Percentiles rank a stretch among this genome's conserved stretches.
phyloP scores from a whole-genome alignment of 2,329 filamentous ascomycete species.

The Exophiala sp. region DNA sequence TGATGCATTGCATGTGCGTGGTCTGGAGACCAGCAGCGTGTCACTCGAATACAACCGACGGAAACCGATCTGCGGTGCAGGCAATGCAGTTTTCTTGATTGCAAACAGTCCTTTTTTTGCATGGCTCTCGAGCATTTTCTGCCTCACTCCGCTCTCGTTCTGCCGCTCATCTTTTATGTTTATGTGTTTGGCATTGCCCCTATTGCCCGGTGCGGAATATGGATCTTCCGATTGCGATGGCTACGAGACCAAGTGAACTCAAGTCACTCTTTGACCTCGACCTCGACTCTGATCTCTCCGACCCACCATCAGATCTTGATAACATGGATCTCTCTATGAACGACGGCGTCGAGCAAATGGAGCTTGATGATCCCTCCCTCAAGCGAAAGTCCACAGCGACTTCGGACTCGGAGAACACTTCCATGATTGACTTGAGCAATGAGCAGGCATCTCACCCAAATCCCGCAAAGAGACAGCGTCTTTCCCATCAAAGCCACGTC shows the following conservation, averaged over 20 bases:
- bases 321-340: slow-evolving; percentile 4
- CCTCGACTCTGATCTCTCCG: slow-evolving; percentile 18
- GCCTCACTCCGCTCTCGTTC: neutral
- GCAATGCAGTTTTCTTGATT: neutral
- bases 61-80: neutral
- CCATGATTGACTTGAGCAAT: too few species aligned
- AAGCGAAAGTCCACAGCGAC: slow-evolving; percentile 4
- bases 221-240: neutral
- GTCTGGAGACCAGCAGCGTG: neutral
- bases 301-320: slow-evolving; percentile 17
- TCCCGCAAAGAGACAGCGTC: neutral
- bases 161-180: neutral
- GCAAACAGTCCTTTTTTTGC: too few species aligned
- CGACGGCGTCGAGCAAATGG: neutral
- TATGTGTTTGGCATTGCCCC: neutral
- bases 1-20: neutral
- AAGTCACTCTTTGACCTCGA: slow-evolving; percentile 8
- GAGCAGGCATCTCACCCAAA: too few species aligned
- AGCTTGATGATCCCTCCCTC: neutral
- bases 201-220: neutral
- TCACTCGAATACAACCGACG: neutral
- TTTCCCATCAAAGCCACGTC: neutral
- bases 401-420: neutral
- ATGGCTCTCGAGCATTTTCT: neutral
- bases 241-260: neutral